Evolutionary conservation across 140 eudicot species (phyloP), one percentile per base, ranked within the genome.

Genomic region (Bidens hawaiensis): DNA sequence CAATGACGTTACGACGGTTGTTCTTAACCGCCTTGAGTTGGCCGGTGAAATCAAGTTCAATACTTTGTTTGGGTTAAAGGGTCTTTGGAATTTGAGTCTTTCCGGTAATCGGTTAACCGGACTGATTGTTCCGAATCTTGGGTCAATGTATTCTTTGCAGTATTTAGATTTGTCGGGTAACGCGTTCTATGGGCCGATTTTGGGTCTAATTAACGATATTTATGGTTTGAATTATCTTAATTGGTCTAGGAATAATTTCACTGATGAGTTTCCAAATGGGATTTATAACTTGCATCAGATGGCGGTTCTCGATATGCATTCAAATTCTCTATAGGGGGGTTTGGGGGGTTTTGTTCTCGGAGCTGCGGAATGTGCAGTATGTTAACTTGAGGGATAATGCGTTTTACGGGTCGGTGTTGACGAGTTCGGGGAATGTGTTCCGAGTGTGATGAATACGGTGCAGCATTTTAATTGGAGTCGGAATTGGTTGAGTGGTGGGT

Each of bases 151-250:
- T 40, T 42, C 82, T 3, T 72, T 93, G 47, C 87, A 93, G 67
- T 71, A 76, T 62, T 68, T 93, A 49, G 99, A 93, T 93, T 90
- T 93, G 76, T 88, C 96, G 2, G 59, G 66, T 4, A 93, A 93
- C 24, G 67, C 50, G 30, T 93, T 93, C 63, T 85, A 85, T 6
- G 99, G 99, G 0, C 96, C 97, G 9, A 79, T 93, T 69, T 95
- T 96, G 0, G 83, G 60, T 4, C 34, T 77, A n/a, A 69, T 93
- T 46, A 82, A 75, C 31, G 96, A 81, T 25, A 77, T 93, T 0
- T 88, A 87, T 79, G 91, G 79, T 0, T 75, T 93, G 41, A 73
- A 74, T 70, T 71, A 85, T 42, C 64, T 93, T 60, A 88, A 93
- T 81, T 79, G 88, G 85, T 85, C 95, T 1, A 48, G 6, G 13